Evolutionary conservation across 208 protist genomes (phyloP).

Genomic region (Naegleria lovaniensis): DNA sequence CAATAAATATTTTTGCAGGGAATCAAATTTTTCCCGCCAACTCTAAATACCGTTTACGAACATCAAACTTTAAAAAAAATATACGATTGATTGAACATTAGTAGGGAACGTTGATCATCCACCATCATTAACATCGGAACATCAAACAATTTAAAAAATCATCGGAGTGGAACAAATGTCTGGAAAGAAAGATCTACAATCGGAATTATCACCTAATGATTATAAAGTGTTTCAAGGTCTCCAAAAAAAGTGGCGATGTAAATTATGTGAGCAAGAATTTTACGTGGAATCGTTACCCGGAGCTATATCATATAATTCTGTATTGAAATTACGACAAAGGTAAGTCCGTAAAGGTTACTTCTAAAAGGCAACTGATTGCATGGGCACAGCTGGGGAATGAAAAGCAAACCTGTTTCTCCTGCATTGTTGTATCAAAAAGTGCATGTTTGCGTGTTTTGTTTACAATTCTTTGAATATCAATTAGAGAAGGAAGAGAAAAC

Average conservation of each 20-base stretch:
- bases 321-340: conserved; percentile 23
- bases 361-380: not conserved
- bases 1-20: too few species aligned
- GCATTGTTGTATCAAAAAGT: conserved; percentile 21
- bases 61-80: too few species aligned
- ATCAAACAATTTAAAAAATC: too few species aligned
- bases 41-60: too few species aligned
- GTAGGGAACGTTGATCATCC: too few species aligned
- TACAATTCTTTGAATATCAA: conserved; percentile 26
- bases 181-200: not conserved
- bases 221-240: conserved; percentile 27
- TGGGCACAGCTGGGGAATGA: not conserved
- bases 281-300: conserved; percentile 17
- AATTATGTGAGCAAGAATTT: conserved; percentile 31
- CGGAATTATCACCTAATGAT: conserved; percentile 3
- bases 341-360: not conserved
- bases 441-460: conserved; percentile 22
- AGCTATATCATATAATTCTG: conserved; percentile 30
- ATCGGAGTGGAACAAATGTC: too few species aligned
- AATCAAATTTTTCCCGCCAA: too few species aligned
- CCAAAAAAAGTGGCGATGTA: conserved; percentile 25
- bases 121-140: too few species aligned
- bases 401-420: not conserved
- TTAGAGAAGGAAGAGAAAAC: not conserved
- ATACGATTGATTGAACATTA: too few species aligned